A percentile compares a stretch with the other conserved stretches of the same genome.
Conservation (phyloP, 2,329 filamentous ascomycete species). For the Hypoxylon sp. region DNA sequence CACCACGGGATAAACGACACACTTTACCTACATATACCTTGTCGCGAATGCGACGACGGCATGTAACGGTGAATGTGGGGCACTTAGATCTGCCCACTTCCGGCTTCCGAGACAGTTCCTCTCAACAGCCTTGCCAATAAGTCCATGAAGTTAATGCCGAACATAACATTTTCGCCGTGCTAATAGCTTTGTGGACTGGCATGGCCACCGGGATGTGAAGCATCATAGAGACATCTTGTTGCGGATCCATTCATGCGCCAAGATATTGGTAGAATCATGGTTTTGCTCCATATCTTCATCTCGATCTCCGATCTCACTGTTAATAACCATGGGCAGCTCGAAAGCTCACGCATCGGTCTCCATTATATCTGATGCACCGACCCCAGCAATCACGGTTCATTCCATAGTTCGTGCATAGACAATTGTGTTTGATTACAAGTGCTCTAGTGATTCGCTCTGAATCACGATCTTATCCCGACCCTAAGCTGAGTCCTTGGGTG, state of each 20-base stretch:
- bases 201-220: constrained; percentile 26
- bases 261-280: constrained; percentile 20
- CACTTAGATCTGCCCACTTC: constrained; percentile 29
- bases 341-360: background rate
- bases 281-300: constrained; percentile 11
- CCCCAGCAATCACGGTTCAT: background rate
- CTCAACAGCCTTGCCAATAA: constrained; percentile 40
- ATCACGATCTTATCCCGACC: constrained; percentile 11
- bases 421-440: constrained; percentile 4
- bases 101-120: constrained; percentile 40
- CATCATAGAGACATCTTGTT: constrained; percentile 24
- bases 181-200: constrained; percentile 25
- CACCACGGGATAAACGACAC: constrained; percentile 11
- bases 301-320: constrained; percentile 17
- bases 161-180: constrained; percentile 6
- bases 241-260: constrained; percentile 46
- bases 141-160: constrained; percentile 25
- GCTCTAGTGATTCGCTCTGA: constrained; percentile 4
- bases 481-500: background rate
- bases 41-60: constrained; percentile 33
- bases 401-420: constrained; percentile 4
- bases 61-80: constrained; percentile 38
- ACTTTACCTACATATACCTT: background rate
- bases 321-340: constrained; percentile 1
- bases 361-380: background rate